Evolutionary conservation across 805 yeast species (phyloP).

Genomic region (Peterozyma xylosa): DNA sequence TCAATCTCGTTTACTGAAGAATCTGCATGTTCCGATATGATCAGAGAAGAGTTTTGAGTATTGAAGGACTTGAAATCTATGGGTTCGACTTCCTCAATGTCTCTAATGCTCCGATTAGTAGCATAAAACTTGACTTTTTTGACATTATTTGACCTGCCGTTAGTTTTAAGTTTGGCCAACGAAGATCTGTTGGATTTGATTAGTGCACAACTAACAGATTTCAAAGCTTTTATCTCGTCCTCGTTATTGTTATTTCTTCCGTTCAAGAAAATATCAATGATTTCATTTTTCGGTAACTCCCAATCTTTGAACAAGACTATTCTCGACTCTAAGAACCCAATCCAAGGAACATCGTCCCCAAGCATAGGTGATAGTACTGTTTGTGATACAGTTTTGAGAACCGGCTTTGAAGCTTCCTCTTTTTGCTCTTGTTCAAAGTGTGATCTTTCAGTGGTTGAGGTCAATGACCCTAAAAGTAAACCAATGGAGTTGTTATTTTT

Average conservation of each 20-base stretch:
- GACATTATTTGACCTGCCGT: no score
- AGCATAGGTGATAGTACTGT: constrained; percentile 2
- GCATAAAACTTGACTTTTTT: no score
- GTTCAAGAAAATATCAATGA: neutral
- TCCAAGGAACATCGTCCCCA: constrained; percentile 8
- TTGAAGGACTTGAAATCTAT: no score
- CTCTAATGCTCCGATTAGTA: no score
- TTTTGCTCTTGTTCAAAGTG: neutral
- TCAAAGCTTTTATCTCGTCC: neutral
- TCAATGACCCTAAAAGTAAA: constrained; percentile 4
- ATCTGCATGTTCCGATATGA: no score
- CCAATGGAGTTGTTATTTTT: neutral
- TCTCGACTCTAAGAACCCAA: constrained; percentile 3
- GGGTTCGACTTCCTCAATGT: no score
- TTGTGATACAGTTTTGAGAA: neutral
- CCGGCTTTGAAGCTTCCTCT: neutral
- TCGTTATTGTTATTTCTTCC: neutral
- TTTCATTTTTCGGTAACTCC: neutral
- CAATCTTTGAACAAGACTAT: constrained; percentile 6
- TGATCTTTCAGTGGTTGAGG: constrained; percentile 1
- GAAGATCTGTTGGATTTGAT: neutral
- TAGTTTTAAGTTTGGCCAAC: no score
- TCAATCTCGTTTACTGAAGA: no score
- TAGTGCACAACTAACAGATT: neutral
- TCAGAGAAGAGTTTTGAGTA: no score